A percentile compares a stretch with the other conserved stretches of the same genome.
Evolutionary conservation across 768 basidiomycete species (phyloP).

Genomic region (Roridomyces roridus): DNA sequence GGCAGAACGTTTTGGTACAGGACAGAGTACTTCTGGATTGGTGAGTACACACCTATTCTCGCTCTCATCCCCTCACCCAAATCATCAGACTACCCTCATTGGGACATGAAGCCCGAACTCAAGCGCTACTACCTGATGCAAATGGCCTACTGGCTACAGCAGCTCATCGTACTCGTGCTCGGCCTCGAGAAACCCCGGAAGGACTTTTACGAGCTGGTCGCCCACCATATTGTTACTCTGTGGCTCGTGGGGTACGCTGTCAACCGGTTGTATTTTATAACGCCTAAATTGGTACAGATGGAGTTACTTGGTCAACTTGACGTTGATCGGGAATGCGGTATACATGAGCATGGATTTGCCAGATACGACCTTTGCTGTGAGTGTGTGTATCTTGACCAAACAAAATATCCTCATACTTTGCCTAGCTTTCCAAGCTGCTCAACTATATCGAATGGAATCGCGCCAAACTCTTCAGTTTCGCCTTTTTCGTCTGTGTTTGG

Average conservation of each 20-base stretch:
- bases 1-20: slow-evolving; percentile 77
- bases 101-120: slow-evolving; percentile 83
- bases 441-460: slow-evolving; percentile 82
- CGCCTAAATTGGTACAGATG: slow-evolving; percentile 56
- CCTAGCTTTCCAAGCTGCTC: slow-evolving; percentile 80
- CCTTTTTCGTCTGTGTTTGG: slow-evolving; percentile 75
- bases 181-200: slow-evolving; percentile 93
- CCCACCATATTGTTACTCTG: slow-evolving; percentile 91
- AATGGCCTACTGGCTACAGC: slow-evolving; percentile 93
- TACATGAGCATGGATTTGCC: slow-evolving; percentile 98
- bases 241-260: slow-evolving; percentile 89
- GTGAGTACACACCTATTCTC: slow-evolving; percentile 37
- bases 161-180: slow-evolving; percentile 83
- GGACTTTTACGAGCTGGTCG: slow-evolving; percentile 86
- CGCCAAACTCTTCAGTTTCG: slow-evolving; percentile 68
- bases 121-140: slow-evolving; percentile 97
- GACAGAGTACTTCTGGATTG: slow-evolving; percentile 86
- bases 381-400: no score
- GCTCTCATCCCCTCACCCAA: neutral
- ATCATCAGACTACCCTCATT: slow-evolving; percentile 80
- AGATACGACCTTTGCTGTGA: slow-evolving; percentile 84
- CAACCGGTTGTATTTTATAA: neutral
- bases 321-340: slow-evolving; percentile 88
- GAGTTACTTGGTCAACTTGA: slow-evolving; percentile 84
- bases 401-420: neutral